Evolutionary conservation across 1,284 basidiomycete species (phyloP).

Genomic region (Leccinum pallidistipes): DNA sequence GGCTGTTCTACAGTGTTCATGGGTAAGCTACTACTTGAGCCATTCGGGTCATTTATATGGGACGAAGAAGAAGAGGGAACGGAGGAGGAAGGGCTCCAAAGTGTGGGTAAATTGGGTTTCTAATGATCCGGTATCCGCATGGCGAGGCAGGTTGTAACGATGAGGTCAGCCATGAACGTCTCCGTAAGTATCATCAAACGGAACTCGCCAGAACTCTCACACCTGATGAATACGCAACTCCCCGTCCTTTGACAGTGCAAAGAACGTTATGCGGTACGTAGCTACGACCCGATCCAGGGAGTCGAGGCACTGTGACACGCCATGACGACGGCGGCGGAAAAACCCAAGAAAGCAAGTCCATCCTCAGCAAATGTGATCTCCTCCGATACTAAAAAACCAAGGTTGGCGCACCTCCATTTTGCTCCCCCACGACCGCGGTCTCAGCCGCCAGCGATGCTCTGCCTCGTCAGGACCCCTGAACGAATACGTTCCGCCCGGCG

Average conservation of each 20-base stretch:
- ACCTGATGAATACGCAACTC: conserved; percentile 35
- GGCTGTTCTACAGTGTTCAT: no score
- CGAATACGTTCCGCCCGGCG: conserved; percentile 9
- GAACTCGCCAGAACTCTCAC: conserved; percentile 3
- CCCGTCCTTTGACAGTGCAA: conserved; percentile 35
- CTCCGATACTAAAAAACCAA: neutral
- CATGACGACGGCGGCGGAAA: neutral
- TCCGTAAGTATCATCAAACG: conserved; percentile 8
- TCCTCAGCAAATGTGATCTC: neutral
- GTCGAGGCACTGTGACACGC: conserved; percentile 25
- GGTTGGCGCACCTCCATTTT: conserved; percentile 22
- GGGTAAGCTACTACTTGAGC: no score
- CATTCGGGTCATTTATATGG: no score
- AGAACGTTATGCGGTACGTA: conserved; percentile 33
- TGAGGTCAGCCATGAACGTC: conserved; percentile 28
- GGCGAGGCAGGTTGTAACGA: conserved; percentile 35
- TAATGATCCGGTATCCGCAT: conserved; percentile 33
- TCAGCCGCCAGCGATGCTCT: conserved; percentile 28
- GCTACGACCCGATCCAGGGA: conserved; percentile 26
- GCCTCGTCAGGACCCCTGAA: conserved; percentile 28
- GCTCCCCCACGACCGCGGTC: conserved; percentile 12
- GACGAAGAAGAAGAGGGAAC: neutral
- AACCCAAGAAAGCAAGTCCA: neutral
- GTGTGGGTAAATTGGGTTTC: neutral
- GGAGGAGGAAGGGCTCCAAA: neutral